Evolutionary conservation across 139 green algal species (phyloP), one percentile per base, ranked within the genome.

Genomic region (Diplosphaera chodatii): DNA sequence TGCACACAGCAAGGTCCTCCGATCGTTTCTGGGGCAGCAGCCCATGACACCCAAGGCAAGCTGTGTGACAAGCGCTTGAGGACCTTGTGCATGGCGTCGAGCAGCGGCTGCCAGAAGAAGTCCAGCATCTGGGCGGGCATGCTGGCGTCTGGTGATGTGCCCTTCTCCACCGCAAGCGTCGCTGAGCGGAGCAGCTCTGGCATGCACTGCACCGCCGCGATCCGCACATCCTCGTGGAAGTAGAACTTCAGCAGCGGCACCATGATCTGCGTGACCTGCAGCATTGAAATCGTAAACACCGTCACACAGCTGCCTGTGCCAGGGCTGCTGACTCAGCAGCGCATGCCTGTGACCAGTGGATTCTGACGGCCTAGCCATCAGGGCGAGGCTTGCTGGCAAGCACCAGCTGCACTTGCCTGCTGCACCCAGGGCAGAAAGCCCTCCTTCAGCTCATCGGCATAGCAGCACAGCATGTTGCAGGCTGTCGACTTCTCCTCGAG

Each of bases 381-480:
- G n/a, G n/a, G n/a, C n/a, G n/a, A n/a, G n/a, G n/a, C n/a, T n/a
- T n/a, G n/a, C n/a, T n/a, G 22, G 30, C 27, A 27, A 28, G 25
- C 29, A 90, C 84, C n/a, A n/a, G n/a, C n/a, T n/a, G n/a, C n/a
- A n/a, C n/a, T n/a, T n/a, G n/a, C n/a, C 73, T 89, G 69, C 76
- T 97, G 84, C 1, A 97, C 88, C 59, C 93, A 99, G 2, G 90
- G 90, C 73, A 88, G 90, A 83, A 99, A 98, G 25, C 91, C 93
- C 32, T 96, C 95, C 78, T 93, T 92, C 20, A 99, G 88, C 78
- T 98, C 94, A 65, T 98, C 92, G 1, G 89, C 90, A 73, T 98
- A 99, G 85, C 95, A 98, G 78, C 85, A 92, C 25, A 99, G 83
- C 95, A 99, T 99, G 86, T 88, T 91, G 87, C 93, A 97, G 30